phyloP scores from a whole-genome alignment of 768 basidiomycete species.

The Paxillus ammoniavirescens region DNA sequence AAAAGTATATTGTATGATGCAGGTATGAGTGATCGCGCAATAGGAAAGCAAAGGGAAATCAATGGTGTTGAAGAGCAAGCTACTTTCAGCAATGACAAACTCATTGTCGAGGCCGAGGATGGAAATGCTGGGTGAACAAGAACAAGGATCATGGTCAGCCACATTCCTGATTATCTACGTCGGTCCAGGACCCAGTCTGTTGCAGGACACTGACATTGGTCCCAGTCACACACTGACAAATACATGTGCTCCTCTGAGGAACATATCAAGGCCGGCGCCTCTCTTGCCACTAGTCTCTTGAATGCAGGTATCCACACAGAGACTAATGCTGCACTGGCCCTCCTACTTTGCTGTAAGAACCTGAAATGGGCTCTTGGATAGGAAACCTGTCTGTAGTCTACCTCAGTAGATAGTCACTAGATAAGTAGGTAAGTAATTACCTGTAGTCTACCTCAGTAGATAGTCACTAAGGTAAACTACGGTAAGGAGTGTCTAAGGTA shows the following conservation, averaged over 20 bases:
- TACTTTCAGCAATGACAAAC: constrained; percentile 96
- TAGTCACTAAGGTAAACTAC: too few relatives aligned
- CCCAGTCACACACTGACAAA: constrained; percentile 92
- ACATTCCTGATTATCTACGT: background rate
- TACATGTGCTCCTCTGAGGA: constrained; percentile 97
- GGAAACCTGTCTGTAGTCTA: too few relatives aligned
- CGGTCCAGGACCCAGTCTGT: constrained; percentile 79
- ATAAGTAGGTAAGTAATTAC: too few relatives aligned
- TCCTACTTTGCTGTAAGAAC: constrained; percentile 95
- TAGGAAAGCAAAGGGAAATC: too few relatives aligned
- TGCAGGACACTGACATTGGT: constrained; percentile 97
- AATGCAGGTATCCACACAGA: constrained; percentile 89
- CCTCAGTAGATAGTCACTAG: too few relatives aligned
- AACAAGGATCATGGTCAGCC: constrained; percentile 93
- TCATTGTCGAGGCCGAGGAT: constrained; percentile 96
- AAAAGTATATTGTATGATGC: too few relatives aligned
- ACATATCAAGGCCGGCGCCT: constrained; percentile 95
- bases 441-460: too few relatives aligned
- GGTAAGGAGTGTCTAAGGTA: too few relatives aligned
- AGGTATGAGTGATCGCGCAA: too few relatives aligned
- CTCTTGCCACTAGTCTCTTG: constrained; percentile 91
- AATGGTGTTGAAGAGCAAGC: too few relatives aligned
- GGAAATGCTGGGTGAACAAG: constrained; percentile 99
- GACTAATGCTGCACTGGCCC: constrained; percentile 87
- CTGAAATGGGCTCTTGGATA: too few relatives aligned